Evolutionary conservation across 768 basidiomycete genomes (phyloP), one percentile per base, ranked within the genome.

Genomic region (Boletus coccyginus): DNA sequence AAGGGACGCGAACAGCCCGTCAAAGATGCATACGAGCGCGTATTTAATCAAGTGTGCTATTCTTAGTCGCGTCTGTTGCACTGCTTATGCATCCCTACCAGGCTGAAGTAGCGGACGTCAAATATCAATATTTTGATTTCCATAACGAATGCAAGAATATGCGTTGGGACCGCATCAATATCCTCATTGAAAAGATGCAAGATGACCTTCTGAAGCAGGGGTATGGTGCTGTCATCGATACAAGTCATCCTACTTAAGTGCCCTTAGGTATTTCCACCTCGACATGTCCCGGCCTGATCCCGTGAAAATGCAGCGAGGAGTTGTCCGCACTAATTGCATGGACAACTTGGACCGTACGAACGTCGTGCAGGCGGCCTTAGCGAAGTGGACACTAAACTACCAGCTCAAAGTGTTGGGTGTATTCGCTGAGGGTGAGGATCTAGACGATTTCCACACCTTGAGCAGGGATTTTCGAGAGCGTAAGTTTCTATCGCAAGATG

Each of bases 81-180:
- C 38, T 16, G 21, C 41, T 53, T 5, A 51, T 27, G 27, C 1
- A 29, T 46, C 12, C 56, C 5, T 43, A 62, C 13, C 51, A 91
- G 90, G 70, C 84, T 50, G 78, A 84, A 62, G 65, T 88, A 35
- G 78, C 86, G 5, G 78, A 85, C 33, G 86, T 91, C 40, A 85
- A 84, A 64, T 99, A 99, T 66, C 79, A 90, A 60, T 97, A 98
- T 75, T 99, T 98, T 65, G 97, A 99, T 68, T 99, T 99, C 77
- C 96, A 98, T 70, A 86, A 82, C 57, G 94, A 98, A 71, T 98
- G 95, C 78, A 90, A 85, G 68, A 80, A 90, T 47, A 92, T 98
- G 88, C 87, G 92, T 41, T 99, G 93, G 86, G 93, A 99, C 68
- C 84, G 94, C 45, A 92, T 99, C 60, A 83, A 83, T 51, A 70